A percentile compares a stretch with the other conserved stretches of the same genome.
phyloP scores from a whole-genome alignment of 106 monocot species.

The Dendrobium officinale region DNA sequence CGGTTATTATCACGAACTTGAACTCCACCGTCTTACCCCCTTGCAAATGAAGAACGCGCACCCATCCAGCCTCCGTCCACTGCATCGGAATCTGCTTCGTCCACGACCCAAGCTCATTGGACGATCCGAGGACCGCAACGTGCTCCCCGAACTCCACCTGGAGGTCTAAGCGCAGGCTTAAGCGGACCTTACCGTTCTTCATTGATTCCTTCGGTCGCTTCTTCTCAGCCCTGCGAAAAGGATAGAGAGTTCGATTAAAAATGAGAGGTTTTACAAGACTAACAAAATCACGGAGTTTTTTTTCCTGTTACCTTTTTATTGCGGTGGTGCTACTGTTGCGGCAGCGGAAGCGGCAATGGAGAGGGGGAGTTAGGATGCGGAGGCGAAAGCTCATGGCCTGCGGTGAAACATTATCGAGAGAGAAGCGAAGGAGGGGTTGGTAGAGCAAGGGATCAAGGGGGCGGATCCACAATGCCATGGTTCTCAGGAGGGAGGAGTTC shows the following conservation, averaged over 20 bases:
- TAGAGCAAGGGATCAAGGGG: neutral
- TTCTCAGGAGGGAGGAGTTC: neutral
- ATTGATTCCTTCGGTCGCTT: conserved; percentile 16
- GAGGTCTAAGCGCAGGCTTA: conserved; percentile 54
- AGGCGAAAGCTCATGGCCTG: neutral
- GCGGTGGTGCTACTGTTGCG: conserved; percentile 2
- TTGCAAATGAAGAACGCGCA: conserved; percentile 30
- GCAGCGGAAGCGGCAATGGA: conserved; percentile 2
- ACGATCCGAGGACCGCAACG: conserved; percentile 57
- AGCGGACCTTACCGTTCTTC: conserved; percentile 17
- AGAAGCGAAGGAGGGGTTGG: neutral
- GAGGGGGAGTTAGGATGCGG: neutral
- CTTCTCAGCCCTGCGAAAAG: conserved; percentile 21
- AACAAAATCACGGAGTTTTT: neutral
- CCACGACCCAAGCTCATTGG: conserved; percentile 71
- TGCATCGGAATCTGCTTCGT: conserved; percentile 43
- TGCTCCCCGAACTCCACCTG: conserved; percentile 87
- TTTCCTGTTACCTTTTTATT: conserved; percentile 17
- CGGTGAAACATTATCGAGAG: neutral
- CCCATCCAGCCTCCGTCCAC: conserved; percentile 73
- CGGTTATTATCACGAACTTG: conserved; percentile 54
- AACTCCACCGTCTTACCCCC: conserved; percentile 41
- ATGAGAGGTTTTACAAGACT: neutral
- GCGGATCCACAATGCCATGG: conserved; percentile 14
- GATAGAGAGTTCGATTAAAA: neutral